phyloP scores from a whole-genome alignment of 257 asterid genomes.

The Handroanthus guayacan region DNA sequence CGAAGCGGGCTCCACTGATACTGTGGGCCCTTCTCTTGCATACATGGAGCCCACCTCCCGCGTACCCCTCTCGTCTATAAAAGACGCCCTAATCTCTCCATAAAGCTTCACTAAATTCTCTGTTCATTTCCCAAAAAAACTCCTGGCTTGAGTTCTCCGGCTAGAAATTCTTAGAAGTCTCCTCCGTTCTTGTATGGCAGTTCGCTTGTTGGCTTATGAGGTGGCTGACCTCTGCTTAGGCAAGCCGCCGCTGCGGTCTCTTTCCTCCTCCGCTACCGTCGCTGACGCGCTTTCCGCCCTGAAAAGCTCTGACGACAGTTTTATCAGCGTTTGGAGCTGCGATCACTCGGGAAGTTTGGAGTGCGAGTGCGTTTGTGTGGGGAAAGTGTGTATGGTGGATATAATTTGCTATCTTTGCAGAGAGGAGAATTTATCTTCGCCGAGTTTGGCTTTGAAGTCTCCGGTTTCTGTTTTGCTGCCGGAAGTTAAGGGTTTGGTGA shows the following conservation, averaged over 20 bases:
- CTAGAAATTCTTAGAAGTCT: neutral
- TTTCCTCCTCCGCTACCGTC: slow-evolving; percentile 66
- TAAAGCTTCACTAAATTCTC: neutral
- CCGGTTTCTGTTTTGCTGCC: slow-evolving; percentile 70
- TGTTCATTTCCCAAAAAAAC: neutral
- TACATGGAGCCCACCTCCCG: too few species aligned
- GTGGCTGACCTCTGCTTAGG: slow-evolving; percentile 95
- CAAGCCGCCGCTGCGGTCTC: slow-evolving; percentile 81
- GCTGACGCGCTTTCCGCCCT: slow-evolving; percentile 73
- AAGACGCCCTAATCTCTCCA: too few species aligned
- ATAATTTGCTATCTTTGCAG: slow-evolving; percentile 68
- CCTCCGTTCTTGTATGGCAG: slow-evolving; percentile 66
- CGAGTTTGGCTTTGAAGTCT: slow-evolving; percentile 60
- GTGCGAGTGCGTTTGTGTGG: slow-evolving; percentile 72
- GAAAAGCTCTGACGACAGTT: slow-evolving; percentile 51
- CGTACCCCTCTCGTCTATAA: too few species aligned
- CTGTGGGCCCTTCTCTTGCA: too few species aligned
- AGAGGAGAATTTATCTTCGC: slow-evolving; percentile 62
- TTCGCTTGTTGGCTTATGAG: slow-evolving; percentile 57
- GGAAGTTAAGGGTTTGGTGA: slow-evolving; percentile 46
- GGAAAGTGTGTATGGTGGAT: slow-evolving; percentile 85
- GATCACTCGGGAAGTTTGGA: slow-evolving; percentile 56
- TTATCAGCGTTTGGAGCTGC: slow-evolving; percentile 80
- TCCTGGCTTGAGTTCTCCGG: neutral
- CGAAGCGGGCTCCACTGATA: too few species aligned